phyloP scores from a whole-genome alignment of 768 basidiomycete genomes.

The Nidularia pulvinata region DNA sequence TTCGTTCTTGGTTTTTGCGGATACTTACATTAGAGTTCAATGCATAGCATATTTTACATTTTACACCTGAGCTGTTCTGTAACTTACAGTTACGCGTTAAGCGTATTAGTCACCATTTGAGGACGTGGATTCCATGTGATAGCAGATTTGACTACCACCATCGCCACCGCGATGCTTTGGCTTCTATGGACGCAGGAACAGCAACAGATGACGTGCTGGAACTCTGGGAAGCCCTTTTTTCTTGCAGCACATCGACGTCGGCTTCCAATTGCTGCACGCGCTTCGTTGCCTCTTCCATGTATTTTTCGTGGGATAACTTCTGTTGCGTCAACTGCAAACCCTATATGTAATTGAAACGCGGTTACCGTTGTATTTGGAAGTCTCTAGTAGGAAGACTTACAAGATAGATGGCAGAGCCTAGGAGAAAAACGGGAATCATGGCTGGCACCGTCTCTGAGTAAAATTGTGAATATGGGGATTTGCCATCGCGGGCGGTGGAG shows the following conservation, averaged over 20 bases:
- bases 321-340: constrained; percentile 65
- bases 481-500: constrained; percentile 14
- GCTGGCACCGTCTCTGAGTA: constrained; percentile 71
- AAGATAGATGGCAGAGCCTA: constrained; percentile 80
- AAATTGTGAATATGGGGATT: constrained; percentile 60
- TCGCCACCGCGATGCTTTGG: background rate
- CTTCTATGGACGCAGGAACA: background rate
- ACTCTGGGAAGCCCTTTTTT: constrained; percentile 15
- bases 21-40: background rate
- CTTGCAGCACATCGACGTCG: constrained; percentile 47
- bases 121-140: background rate
- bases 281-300: constrained; percentile 57
- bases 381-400: constrained; percentile 32
- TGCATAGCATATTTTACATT: background rate
- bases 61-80: background rate
- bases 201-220: background rate
- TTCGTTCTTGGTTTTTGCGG: background rate
- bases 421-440: constrained; percentile 77
- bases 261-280: constrained; percentile 57
- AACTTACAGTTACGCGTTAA: constrained; percentile 15
- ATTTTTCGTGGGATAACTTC: constrained; percentile 69
- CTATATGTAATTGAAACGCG: constrained; percentile 28
- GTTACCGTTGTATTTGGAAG: background rate
- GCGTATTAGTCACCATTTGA: constrained; percentile 1
- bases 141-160: background rate